phyloP scores from a whole-genome alignment of 2,329 filamentous ascomycete genomes.

The Verticillium dahliae region DNA sequence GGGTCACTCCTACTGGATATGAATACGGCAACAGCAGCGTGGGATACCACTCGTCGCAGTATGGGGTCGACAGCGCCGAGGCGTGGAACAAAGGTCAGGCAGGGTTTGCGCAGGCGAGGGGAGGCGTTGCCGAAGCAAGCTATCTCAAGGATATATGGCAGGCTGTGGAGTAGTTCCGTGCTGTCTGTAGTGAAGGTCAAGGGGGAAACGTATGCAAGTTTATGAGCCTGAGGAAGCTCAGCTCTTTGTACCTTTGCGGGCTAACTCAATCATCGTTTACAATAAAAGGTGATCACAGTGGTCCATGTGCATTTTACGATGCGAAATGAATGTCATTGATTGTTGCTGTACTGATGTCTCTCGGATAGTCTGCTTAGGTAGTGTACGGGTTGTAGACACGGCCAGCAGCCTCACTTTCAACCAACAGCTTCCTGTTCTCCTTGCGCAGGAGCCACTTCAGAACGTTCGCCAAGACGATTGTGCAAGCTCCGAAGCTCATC shows the following conservation, averaged over 20 bases:
- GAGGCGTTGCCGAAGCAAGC: not conserved
- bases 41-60: constrained; percentile 27
- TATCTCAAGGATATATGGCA: not conserved
- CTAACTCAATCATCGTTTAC: too few relatives aligned
- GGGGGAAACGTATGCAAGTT: too few relatives aligned
- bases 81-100: not conserved
- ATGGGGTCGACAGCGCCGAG: constrained; percentile 19
- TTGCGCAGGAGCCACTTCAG: not conserved
- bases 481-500: constrained; percentile 5
- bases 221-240: too few relatives aligned
- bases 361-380: not conserved
- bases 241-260: too few relatives aligned
- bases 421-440: not conserved
- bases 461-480: not conserved
- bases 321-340: too few relatives aligned
- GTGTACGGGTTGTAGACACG: not conserved
- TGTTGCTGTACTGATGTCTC: not conserved
- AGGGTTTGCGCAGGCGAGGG: not conserved
- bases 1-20: constrained; percentile 10
- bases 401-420: not conserved
- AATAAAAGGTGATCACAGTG: not conserved
- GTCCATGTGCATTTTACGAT: too few relatives aligned
- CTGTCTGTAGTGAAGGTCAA: too few relatives aligned
- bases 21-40: constrained; percentile 25
- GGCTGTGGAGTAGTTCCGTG: not conserved